phyloP scores from a whole-genome alignment of 2,329 filamentous ascomycete genomes.

The Clarireedia paspali region DNA sequence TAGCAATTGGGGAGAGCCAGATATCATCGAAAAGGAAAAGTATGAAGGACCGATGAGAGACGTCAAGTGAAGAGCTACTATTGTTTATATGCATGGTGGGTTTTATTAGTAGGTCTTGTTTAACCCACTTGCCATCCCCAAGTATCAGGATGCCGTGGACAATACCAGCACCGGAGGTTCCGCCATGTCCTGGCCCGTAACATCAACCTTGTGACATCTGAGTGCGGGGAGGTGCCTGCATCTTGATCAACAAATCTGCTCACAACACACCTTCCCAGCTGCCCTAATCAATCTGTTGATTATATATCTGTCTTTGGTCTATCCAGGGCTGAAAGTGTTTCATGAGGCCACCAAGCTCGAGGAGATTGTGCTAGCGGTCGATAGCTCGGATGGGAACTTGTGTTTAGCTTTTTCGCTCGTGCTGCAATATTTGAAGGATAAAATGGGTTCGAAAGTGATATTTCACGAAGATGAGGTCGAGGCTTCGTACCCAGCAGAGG shows the following conservation, averaged over 20 bases:
- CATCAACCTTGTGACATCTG: not conserved
- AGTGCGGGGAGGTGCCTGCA: not conserved
- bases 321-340: not conserved
- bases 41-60: not conserved
- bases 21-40: not conserved
- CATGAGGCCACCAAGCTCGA: not conserved
- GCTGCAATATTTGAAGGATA: not conserved
- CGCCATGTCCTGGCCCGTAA: not conserved
- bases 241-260: not conserved
- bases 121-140: not conserved
- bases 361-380: not conserved
- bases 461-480: not conserved
- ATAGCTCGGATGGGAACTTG: not conserved
- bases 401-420: not conserved
- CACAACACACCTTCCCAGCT: not conserved
- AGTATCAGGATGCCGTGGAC: not conserved
- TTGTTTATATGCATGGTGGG: not conserved
- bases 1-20: too few relatives aligned
- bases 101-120: not conserved
- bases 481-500: not conserved
- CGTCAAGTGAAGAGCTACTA: not conserved
- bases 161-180: not conserved
- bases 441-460: not conserved
- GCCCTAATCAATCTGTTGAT: not conserved
- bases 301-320: not conserved